Evolutionary conservation across 73 alveolate genomes (phyloP), one percentile per base, ranked within the genome.

Genomic region (Paramecium primaurelia): DNA sequence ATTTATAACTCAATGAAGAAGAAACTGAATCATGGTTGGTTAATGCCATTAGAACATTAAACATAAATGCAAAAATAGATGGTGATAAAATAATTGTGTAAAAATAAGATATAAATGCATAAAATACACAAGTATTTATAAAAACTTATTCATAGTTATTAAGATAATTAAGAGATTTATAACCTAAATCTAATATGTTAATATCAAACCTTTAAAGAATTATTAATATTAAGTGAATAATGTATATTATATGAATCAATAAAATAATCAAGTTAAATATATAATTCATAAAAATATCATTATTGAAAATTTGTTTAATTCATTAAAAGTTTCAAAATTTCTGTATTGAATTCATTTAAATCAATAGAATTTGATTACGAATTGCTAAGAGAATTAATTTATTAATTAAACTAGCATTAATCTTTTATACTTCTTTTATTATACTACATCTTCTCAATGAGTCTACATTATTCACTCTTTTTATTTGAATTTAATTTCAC

Each of bases 21-120:
- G 26, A 80, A 18, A 49, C 91, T 20, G 91, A 80, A 80, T 40
- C 44, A 18, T 80, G 91, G 91, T 32, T 80, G 22, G 73, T 42
- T 45, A 80, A 80, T 80, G 75, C 84, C 2, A 64, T 64, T 28
- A 64, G 84, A 64, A 32, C 84, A 1, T 64, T 64, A 64, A 64
- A 64, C 12, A 34, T 64, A 0, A 64, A 34, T 64, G 84, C 84
- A 8, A 64, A 64, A 28, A 64, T 64, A 25, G 84, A 64, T 32
- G 84, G 47, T 6, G 84, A 64, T 64, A 64, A 34, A 64, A 64
- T 64, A 11, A 34, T 64, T 64, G 84, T 64, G 0, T 18, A 64
- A 26, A 64, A 64, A 64, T 32, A 28, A 32, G 84, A 64, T 12
- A 64, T 7, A 4, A 64, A 64, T 64, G 84, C 51, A 2, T 30